Evolutionary conservation across 2,329 filamentous ascomycete species (phyloP).

Genomic region (Colletotrichum kahawae): DNA sequence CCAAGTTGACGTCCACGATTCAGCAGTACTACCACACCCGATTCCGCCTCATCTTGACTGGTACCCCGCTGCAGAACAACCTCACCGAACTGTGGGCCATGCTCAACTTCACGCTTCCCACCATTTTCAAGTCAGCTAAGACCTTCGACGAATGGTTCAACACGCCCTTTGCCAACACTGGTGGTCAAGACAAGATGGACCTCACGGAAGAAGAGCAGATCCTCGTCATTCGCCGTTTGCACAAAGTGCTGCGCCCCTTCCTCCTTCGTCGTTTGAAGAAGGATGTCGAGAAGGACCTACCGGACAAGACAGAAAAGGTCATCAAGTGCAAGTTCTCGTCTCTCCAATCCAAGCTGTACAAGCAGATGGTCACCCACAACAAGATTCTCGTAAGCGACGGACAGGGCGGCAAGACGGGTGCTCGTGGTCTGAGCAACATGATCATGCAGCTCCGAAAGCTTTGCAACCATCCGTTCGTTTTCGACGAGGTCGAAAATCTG

Average conservation of each 20-base stretch:
- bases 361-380: conserved; percentile 96
- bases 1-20: conserved; percentile 93
- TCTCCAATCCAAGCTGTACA: conserved; percentile 91
- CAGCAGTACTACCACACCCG: conserved; percentile 94
- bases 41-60: conserved; percentile 95
- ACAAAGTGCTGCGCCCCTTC: conserved; percentile 98
- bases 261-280: conserved; percentile 98
- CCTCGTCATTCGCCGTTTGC: conserved; percentile 95
- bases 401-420: conserved; percentile 92
- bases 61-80: conserved; percentile 97
- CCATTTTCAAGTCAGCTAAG: conserved; percentile 98
- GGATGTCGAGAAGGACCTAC: conserved; percentile 98
- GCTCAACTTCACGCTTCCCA: conserved; percentile 97
- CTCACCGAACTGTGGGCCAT: conserved; percentile 95
- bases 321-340: conserved; percentile 99
- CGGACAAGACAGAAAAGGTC: conserved; percentile 98
- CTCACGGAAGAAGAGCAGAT: conserved; percentile 99
- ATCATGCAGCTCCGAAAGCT: conserved; percentile 99
- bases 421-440: conserved; percentile 98
- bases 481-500: conserved; percentile 96
- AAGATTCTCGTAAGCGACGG: conserved; percentile 93
- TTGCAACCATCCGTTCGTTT: conserved; percentile 99
- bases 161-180: conserved; percentile 97
- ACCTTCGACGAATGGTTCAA: conserved; percentile 99
- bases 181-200: conserved; percentile 98